Evolutionary conservation across 2,329 filamentous ascomycete species (phyloP).

Genomic region (Xylariaceae sp.): DNA sequence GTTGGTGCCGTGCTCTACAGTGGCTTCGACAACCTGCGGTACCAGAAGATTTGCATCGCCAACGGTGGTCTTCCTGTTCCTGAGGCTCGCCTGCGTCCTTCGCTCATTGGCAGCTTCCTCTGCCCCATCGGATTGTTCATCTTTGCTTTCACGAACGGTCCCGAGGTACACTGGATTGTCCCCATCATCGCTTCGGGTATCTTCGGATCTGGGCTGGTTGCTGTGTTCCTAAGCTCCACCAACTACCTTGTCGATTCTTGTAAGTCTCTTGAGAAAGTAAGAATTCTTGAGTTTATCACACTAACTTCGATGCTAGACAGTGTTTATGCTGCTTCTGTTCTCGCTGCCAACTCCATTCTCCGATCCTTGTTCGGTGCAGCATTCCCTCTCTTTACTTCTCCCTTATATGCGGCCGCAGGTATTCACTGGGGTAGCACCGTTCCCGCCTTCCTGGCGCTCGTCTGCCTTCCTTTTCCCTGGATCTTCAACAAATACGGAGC

Average conservation of each 20-base stretch:
- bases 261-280: constrained; percentile 15
- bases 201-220: constrained; percentile 40
- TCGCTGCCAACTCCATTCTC: constrained; percentile 58
- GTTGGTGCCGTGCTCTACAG: constrained; percentile 53
- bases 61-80: constrained; percentile 56
- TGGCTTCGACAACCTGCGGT: constrained; percentile 53
- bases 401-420: constrained; percentile 56
- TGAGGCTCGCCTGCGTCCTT: constrained; percentile 61
- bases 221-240: constrained; percentile 54
- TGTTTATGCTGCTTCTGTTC: constrained; percentile 65
- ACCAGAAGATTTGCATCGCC: constrained; percentile 40
- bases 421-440: constrained; percentile 74
- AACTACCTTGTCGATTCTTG: constrained; percentile 57
- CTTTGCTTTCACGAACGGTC: constrained; percentile 64
- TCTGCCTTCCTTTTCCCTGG: constrained; percentile 70
- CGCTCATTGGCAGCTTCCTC: constrained; percentile 57
- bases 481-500: constrained; percentile 71
- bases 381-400: constrained; percentile 57
- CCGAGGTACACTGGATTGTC: constrained; percentile 52
- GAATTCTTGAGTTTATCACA: not conserved
- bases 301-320: constrained; percentile 40
- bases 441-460: constrained; percentile 69
- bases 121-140: constrained; percentile 64
- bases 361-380: constrained; percentile 57
- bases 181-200: constrained; percentile 32